Base-by-base conservation (phyloP, 305 asterid species). In the Fraxinus sp. region DNA sequence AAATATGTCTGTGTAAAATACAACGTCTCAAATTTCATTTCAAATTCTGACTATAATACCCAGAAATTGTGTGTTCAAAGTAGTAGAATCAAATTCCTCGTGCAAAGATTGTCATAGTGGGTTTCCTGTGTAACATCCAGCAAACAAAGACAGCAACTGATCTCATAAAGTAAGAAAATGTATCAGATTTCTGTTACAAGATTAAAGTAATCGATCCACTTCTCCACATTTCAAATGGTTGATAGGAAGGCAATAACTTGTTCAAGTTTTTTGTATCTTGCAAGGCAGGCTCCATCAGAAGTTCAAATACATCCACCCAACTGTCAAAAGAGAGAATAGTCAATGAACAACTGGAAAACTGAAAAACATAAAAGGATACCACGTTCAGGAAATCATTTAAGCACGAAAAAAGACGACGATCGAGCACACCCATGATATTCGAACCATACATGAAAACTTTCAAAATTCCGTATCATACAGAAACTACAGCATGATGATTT, bases 291-390 rank as follows among this genome's bases (percentile, higher is more conserved):
- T 74, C 77, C 26, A 7, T 26, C 35, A 66, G 72, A 74, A 74
- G 84, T 78, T 93, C 91, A 94, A 85, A 86, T 2, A 66, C 92
- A 89, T 77, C 95, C 98, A 85, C 97, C 97, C 92, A 94, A 88
- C 98, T 94, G 95, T 84, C 85, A 89, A 82, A 84, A 81, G 24
- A 81, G 59, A 52, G 24, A 41, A 83, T 20, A 18, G 46, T 72
- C 72, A 80, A 44, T 14, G 35, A 79, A 78, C 26, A 44, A 77
- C 57, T 74, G 11, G 39, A 78, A 44, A 79, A 30, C 28, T 18
- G 6, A 55, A 64, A 33, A 24, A 26, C 32, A 30, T 14, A 18
- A 16, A 30, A 20, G 49, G 77, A n/a, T 72, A 75, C 57, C 16
- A 11, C 28, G 78, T 55, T 28, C 37, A 6, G 35, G 80, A 71